Evolutionary conservation across 345 rosid genomes (phyloP).

Genomic region (Eucalyptus virginea): DNA sequence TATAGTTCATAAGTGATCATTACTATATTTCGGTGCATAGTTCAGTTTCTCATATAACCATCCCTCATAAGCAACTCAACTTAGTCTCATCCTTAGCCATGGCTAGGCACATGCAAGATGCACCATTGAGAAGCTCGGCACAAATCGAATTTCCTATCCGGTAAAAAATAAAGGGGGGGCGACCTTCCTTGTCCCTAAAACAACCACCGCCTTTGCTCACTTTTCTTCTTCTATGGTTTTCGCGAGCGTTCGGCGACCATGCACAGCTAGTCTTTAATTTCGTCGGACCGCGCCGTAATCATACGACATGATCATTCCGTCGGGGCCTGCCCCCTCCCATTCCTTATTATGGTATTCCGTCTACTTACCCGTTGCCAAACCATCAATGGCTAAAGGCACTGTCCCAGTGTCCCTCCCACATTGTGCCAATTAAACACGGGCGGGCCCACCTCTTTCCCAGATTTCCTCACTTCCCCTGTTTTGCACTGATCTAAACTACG

Average conservation of each 20-base stretch:
- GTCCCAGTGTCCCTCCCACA: neutral
- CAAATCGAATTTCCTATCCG: fast-evolving
- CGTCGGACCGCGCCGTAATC: neutral
- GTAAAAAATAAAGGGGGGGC: fast-evolving
- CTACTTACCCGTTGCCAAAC: neutral
- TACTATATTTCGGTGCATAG: fast-evolving
- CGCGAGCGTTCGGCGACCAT: neutral
- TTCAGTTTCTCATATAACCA: neutral
- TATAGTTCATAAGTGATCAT: neutral
- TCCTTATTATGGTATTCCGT: neutral
- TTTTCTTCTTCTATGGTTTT: neutral
- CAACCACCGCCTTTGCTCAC: neutral
- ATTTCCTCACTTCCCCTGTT: neutral
- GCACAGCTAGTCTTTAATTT: neutral
- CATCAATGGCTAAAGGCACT: neutral
- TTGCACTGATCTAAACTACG: neutral
- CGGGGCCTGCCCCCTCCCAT: neutral
- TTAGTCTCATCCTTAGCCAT: neutral
- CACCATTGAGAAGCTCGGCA: fast-evolving
- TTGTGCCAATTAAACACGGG: neutral
- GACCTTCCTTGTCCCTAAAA: neutral
- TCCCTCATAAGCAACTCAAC: fast-evolving
- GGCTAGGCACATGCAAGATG: neutral
- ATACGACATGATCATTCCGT: neutral
- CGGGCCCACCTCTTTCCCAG: neutral